phyloP scores from a whole-genome alignment of 2,329 filamentous ascomycete species.

The Cryphonectria carpinicola region DNA sequence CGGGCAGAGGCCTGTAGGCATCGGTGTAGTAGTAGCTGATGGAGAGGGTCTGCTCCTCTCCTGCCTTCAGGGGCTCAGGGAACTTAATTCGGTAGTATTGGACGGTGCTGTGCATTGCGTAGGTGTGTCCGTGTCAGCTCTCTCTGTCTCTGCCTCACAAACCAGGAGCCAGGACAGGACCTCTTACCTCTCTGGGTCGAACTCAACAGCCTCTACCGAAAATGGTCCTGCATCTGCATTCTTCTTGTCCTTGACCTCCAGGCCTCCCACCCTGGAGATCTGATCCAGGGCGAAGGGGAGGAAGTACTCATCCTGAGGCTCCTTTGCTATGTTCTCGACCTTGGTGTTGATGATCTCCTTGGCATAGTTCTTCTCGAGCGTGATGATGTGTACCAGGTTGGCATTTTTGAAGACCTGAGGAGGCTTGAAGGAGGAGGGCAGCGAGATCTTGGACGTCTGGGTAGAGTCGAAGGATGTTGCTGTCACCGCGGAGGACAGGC shows the following conservation, averaged over 20 bases:
- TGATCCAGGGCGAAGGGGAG: slow-evolving; percentile 80
- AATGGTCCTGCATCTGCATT: slow-evolving; percentile 70
- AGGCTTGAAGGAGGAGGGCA: slow-evolving; percentile 74
- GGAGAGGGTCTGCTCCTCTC: slow-evolving; percentile 80
- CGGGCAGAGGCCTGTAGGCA: slow-evolving; percentile 79
- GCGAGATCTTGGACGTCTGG: slow-evolving; percentile 60
- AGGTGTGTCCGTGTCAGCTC: slow-evolving; percentile 1
- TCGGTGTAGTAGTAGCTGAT: slow-evolving; percentile 84
- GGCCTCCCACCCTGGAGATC: slow-evolving; percentile 76
- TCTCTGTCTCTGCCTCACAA: background rate
- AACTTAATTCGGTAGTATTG: slow-evolving; percentile 88
- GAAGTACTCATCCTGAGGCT: slow-evolving; percentile 88
- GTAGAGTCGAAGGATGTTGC: slow-evolving; percentile 42
- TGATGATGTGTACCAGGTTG: slow-evolving; percentile 88
- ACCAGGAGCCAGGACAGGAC: background rate
- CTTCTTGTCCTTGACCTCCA: slow-evolving; percentile 95
- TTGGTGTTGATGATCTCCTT: slow-evolving; percentile 93
- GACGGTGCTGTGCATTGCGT: slow-evolving; percentile 55
- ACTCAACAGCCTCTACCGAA: slow-evolving; percentile 68
- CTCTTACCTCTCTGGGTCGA: slow-evolving; percentile 60
- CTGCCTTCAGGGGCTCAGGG: slow-evolving; percentile 73
- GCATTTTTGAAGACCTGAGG: slow-evolving; percentile 91
- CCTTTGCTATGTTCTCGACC: slow-evolving; percentile 81
- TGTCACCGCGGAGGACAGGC: slow-evolving; percentile 53
- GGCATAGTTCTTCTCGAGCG: slow-evolving; percentile 89